Evolutionary conservation across 306 rosid genomes (phyloP).

Genomic region (Ochetophila trinervis): DNA sequence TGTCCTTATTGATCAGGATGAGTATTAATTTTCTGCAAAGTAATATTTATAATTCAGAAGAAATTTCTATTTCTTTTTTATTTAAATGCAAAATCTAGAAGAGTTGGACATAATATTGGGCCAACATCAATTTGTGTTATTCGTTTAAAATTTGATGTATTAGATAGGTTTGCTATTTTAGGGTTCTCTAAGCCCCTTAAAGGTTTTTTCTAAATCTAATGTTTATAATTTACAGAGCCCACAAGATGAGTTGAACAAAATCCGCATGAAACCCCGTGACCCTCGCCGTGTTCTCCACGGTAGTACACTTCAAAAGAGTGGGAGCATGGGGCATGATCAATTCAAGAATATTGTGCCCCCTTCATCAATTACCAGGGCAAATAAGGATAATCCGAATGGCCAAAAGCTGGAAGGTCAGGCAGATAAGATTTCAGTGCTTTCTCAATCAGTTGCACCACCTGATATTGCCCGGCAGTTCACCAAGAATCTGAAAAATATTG

Average conservation of each 20-base stretch:
- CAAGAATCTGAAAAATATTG: constrained; percentile 75
- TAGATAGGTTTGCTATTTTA: neutral
- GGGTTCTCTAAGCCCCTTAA: neutral
- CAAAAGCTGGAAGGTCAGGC: constrained; percentile 52
- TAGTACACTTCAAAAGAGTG: constrained; percentile 53
- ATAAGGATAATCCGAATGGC: constrained; percentile 44
- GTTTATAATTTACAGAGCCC: constrained; percentile 29
- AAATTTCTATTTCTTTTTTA: neutral
- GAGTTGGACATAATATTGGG: neutral
- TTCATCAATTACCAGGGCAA: constrained; percentile 34
- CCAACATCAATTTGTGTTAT: neutral
- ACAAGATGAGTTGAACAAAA: constrained; percentile 60
- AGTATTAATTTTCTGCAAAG: neutral
- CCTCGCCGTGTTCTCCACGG: constrained; percentile 90
- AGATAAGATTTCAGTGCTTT: constrained; percentile 40
- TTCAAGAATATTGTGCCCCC: constrained; percentile 38
- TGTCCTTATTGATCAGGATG: neutral
- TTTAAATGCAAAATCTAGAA: neutral
- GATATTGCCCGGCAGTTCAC: constrained; percentile 80
- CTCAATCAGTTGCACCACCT: constrained; percentile 47
- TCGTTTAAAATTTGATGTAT: neutral
- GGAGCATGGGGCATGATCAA: constrained; percentile 63
- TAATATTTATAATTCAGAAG: neutral
- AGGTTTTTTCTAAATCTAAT: constrained; percentile 15
- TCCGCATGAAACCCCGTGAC: constrained; percentile 97